A percentile compares a stretch with the other conserved stretches of the same genome.
These are phyloP conservation scores for Inga oerstediana DNA, from an alignment of 306 rosid genomes.

Conservation along the genomic window DNA sequence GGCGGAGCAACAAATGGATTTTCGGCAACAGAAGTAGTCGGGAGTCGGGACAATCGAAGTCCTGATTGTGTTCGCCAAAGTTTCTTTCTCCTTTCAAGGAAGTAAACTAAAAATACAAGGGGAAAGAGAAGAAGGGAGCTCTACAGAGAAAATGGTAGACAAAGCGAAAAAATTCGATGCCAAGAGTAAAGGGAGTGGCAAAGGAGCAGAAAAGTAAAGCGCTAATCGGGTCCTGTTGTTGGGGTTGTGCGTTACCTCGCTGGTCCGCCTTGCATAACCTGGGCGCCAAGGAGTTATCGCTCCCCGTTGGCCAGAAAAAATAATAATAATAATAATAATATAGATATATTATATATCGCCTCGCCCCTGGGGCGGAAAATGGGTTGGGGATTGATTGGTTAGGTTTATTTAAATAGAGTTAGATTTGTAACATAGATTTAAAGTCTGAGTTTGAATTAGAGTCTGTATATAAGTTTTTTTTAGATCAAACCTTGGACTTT, in stretches of 20 bases:
- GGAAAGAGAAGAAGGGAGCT: not conserved
- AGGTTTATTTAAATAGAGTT: too few relatives aligned
- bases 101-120: not conserved
- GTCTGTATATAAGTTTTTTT: too few relatives aligned
- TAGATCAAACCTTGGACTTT: too few relatives aligned
- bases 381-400: too few relatives aligned
- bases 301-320: not conserved
- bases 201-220: not conserved
- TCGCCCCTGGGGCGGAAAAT: too few relatives aligned
- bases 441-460: too few relatives aligned
- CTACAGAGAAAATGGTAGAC: not conserved
- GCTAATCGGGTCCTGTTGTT: not conserved
- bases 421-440: too few relatives aligned
- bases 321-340: too few relatives aligned
- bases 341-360: too few relatives aligned
- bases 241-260: slow-evolving; percentile 9
- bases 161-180: slow-evolving; percentile 48
- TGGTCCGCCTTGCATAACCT: not conserved
- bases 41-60: not conserved
- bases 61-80: not conserved
- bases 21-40: not conserved
- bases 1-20: not conserved
- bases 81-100: not conserved
- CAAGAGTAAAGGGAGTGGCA: slow-evolving; percentile 44
- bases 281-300: slow-evolving; percentile 3